Evolutionary conservation across 768 basidiomycete genomes (phyloP), one percentile per base, ranked within the genome.

Genomic region (Nidularia pulvinata): DNA sequence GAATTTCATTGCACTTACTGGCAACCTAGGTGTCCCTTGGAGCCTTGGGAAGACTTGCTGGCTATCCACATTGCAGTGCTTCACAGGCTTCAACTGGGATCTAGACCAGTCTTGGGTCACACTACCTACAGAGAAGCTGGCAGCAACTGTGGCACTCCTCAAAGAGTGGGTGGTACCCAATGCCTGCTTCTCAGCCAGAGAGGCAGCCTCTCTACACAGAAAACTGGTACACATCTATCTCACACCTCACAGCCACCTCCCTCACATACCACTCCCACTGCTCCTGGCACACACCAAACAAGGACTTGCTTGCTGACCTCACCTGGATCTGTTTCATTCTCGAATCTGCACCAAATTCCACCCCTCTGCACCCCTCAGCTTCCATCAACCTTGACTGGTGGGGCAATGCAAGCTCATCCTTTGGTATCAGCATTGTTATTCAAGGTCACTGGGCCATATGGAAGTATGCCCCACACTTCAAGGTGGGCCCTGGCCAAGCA

Each of bases 31-130:
- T 0, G 56, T 69, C 0, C 70, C 70, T 0, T 76, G 73, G 75
- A 69, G 62, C 35, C 2, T 50, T 1, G 44, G 57, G n/a, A 76
- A 77, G 55, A 51, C 51, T 0, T 19, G 56, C 0, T 43, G 30
- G 0, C 62, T 75, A 9, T 60, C 67, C 0, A 6, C 33, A 0
- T 37, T 50, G 0, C 67, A 69, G 34, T 52, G 54, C 1, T 73
- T 66, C 57, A 65, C 69, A 4, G 70, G 77, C 4, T 72, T 77
- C 55, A 13, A 59, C 22, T 77, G 74, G 75, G 61, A 75, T 48
- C 35, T 73, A 2, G 48, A 19, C 2, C 0, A 10, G 7, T 9
- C 7, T 7, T 39, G 9, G 7, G 37, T 39, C 9, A n/a, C 37
- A 39, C 37, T 39, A n/a, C 37, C 37, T n/a, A 7, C 7, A 1